Percentiles rank a stretch among this genome's conserved stretches.
Conservation (phyloP, 2,329 filamentous ascomycete species). For the Torrubiella hemipterigena region DNA sequence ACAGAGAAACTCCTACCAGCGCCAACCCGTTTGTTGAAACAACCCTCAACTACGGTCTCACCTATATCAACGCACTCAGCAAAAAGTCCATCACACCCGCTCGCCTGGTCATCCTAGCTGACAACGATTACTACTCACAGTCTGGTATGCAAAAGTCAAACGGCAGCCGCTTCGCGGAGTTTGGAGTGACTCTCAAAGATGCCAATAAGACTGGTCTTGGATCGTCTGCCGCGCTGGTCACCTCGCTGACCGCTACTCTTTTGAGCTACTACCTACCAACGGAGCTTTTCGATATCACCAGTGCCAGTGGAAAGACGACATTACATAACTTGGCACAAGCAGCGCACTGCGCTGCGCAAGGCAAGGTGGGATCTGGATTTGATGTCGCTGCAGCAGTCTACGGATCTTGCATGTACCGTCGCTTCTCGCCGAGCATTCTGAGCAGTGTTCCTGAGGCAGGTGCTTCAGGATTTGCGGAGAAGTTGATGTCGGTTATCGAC, state of each 20-base stretch:
- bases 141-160: conserved; percentile 17
- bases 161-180: conserved; percentile 57
- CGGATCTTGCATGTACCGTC: conserved; percentile 78
- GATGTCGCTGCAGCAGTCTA: conserved; percentile 90
- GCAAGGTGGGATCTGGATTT: conserved; percentile 92
- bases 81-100: conserved; percentile 49
- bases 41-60: conserved; percentile 75
- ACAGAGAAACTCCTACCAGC: conserved; percentile 32
- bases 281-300: conserved; percentile 42
- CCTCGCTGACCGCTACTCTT: conserved; percentile 67
- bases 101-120: conserved; percentile 77
- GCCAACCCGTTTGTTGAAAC: conserved; percentile 86
- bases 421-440: conserved; percentile 78
- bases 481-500: conserved; percentile 55
- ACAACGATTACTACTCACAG: conserved; percentile 91
- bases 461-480: conserved; percentile 50
- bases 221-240: conserved; percentile 88
- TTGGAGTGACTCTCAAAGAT: conserved; percentile 59
- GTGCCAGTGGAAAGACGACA: conserved; percentile 39
- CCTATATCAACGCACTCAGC: conserved; percentile 51
- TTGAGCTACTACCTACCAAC: conserved; percentile 61
- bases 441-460: conserved; percentile 54
- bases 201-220: conserved; percentile 95
- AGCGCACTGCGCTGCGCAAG: conserved; percentile 89
- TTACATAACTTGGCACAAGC: conserved; percentile 92